Evolutionary conservation across 768 basidiomycete genomes (phyloP), one percentile per base, ranked within the genome.

Genomic region (Leccinum boreale): DNA sequence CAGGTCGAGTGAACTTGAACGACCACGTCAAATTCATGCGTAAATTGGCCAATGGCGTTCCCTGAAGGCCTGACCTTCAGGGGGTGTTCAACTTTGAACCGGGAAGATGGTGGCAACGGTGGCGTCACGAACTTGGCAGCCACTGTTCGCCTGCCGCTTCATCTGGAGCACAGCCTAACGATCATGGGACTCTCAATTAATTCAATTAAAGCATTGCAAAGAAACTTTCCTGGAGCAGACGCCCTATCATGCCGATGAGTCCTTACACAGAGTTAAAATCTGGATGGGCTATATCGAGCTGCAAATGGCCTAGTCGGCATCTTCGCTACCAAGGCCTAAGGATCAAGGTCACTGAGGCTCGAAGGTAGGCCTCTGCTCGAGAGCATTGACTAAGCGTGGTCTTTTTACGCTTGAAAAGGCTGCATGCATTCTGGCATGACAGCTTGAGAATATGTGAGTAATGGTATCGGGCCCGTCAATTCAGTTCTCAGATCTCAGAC

Each of bases 51-150:
- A 29, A 29, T 29, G 28, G 28, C 28, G 28, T 29, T 29, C 28
- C 28, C 9, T 29, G n/a, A n/a, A n/a, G n/a, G n/a, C n/a, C n/a
- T n/a, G 28, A 29, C 28, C 28, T 29, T 29, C 28, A 29, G 28
- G 28, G 28, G 28, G 28, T 10, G 55, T 36, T 64, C 50, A 64
- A 55, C 54, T 33, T 55, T 64, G 63, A 64, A 36, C 56, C 62
- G 57, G 35, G 4, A 29, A 28, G 7, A 51, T 35, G 46, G 36
- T 19, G 29, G 14, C 58, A 19, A 31, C 39, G 19, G 19, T 26
- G 57, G 39, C 39, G 24, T 24, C 26, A 28, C 26, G 26, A 33
- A 26, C 9, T 49, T 21, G 45, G 19, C 35, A 14, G 48, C 29
- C 17, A 17, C 15, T 36, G 35, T 21, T 24, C 19, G 21, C 45